phyloP scores from a whole-genome alignment of 805 yeast genomes.

The Tetrapisispora arboricola region DNA sequence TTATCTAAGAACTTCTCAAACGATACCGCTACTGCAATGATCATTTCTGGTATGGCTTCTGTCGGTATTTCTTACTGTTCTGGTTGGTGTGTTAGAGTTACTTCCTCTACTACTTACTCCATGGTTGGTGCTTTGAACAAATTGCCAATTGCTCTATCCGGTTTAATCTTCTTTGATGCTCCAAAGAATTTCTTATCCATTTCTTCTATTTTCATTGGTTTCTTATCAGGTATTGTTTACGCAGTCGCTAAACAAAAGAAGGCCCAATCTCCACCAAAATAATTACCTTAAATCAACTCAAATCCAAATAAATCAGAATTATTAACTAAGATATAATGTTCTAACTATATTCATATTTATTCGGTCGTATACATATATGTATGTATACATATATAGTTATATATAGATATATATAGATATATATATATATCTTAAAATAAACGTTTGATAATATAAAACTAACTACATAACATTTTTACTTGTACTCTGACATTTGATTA shows the following conservation, averaged over 20 bases:
- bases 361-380: too few relatives aligned
- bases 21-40: slow-evolving; percentile 64
- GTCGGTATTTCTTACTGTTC: slow-evolving; percentile 98
- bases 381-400: too few relatives aligned
- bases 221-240: slow-evolving; percentile 90
- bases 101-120: slow-evolving; percentile 95
- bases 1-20: slow-evolving; percentile 65
- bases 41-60: slow-evolving; percentile 86
- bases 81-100: slow-evolving; percentile 99
- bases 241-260: slow-evolving; percentile 93
- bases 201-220: slow-evolving; percentile 85
- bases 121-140: slow-evolving; percentile 99
- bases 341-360: too few relatives aligned
- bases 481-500: too few relatives aligned
- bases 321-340: too few relatives aligned
- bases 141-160: slow-evolving; percentile 93
- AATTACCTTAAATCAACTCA: neutral
- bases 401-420: too few relatives aligned
- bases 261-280: slow-evolving; percentile 25
- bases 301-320: neutral
- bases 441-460: too few relatives aligned
- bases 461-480: too few relatives aligned
- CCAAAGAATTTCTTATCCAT: slow-evolving; percentile 89
- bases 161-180: slow-evolving; percentile 89
- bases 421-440: too few relatives aligned